Evolutionary conservation across 768 basidiomycete species (phyloP), one percentile per base, ranked within the genome.

Genomic region (Peribolospora baueri): DNA sequence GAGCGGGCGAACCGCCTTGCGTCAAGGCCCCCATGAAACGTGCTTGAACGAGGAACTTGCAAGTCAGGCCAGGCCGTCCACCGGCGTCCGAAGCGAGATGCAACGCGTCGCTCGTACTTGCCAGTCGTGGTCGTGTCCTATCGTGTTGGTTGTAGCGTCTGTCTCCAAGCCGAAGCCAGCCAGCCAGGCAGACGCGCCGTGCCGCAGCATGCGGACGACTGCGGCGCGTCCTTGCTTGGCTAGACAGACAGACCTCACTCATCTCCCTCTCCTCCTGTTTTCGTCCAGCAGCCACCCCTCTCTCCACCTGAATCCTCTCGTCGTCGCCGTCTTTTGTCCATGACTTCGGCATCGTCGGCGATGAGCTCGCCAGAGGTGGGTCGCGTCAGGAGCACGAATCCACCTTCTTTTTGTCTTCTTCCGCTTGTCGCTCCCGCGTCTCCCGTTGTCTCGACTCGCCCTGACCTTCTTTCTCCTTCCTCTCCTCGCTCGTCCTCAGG

Each of bases 401-500:
- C 25, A 25, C 25, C 25, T 25, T 25, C 1, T 25, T 25, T 25
- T 25, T 25, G 25, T 25, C 25, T 25, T 25, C 25, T 57, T 38
- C 52, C 53, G 56, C 52, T 57, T 38, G 42, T 51, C 52, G 1
- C 38, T 36, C 5, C 10, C 41, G 38, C 14, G 37, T 5, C 7
- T 10, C 50, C 9, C 10, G 7, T 10, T 13, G 42, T 41, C n/a
- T 4, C 13, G 14, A 25, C 5, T 37, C 5, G 13, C 5, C 11
- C 52, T 46, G 38, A 10, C 25, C 25, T 8, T n/a, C 10, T 2
- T 6, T 14, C 37, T 7, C 25, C 10, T 5, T 3, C 42, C 4
- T 7, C 25, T 7, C 7, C 9, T 10, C 7, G 7, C 48, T 2
- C 42, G 36, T 54, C 40, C 42, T 54, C 59, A 93, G 87, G 75